Conservation (phyloP, 768 basidiomycete species). For the Scleroderma bovista region DNA sequence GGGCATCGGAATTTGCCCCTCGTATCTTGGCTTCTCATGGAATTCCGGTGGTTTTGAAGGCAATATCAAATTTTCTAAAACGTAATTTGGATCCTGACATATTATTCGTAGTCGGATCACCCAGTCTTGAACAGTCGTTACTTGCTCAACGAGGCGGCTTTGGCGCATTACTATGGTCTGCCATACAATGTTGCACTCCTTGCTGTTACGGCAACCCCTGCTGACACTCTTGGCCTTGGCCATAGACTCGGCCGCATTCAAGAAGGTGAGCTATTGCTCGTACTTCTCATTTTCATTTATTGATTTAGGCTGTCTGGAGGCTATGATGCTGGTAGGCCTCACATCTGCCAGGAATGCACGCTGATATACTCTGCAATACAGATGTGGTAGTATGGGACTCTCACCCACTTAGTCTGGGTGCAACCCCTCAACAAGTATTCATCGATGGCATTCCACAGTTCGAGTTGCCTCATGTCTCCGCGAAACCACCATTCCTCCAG, state of each 20-base stretch:
- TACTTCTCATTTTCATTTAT: neutral
- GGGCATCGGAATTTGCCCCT: constrained; percentile 76
- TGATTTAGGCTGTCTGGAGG: constrained; percentile 13
- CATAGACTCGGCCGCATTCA: constrained; percentile 66
- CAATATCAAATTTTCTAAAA: constrained; percentile 12
- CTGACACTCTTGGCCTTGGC: constrained; percentile 60
- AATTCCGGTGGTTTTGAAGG: constrained; percentile 73
- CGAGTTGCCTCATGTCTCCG: constrained; percentile 36
- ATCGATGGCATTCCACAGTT: constrained; percentile 83
- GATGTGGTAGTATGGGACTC: constrained; percentile 76
- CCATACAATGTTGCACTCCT: constrained; percentile 52
- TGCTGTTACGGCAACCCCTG: constrained; percentile 64
- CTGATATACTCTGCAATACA: neutral
- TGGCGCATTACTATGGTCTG: constrained; percentile 65
- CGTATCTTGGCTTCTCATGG: constrained; percentile 66
- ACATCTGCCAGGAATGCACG: neutral
- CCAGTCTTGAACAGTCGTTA: constrained; percentile 59
- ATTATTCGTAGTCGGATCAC: constrained; percentile 47
- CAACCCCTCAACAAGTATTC: constrained; percentile 71
- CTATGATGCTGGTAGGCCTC: constrained; percentile 40
- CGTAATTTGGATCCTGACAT: neutral
- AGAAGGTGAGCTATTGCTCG: constrained; percentile 30
- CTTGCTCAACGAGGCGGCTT: constrained; percentile 66
- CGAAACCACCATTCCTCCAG: constrained; percentile 38
- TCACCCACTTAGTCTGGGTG: constrained; percentile 69